A percentile compares a stretch with the other conserved stretches of the same genome.
Evolutionary conservation across 148 eudicot species (phyloP).

Genomic region (Silene uniflora): DNA sequence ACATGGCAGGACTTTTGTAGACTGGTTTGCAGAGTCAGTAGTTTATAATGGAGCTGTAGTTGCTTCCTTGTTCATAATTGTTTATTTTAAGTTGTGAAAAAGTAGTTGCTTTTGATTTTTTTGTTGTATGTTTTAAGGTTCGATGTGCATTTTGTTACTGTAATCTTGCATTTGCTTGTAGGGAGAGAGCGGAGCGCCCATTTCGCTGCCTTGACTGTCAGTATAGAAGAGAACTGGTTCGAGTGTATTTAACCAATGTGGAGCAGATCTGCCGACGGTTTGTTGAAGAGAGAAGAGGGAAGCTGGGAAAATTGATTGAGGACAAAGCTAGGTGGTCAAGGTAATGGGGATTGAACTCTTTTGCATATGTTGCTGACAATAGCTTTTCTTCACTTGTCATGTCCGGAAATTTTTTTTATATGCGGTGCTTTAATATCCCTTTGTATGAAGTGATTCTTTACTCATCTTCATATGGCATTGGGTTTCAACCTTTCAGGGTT

Average conservation of each 20-base stretch:
- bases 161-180: constrained; percentile 28
- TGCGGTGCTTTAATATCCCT: not conserved
- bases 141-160: not conserved
- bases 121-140: not conserved
- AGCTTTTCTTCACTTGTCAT: not conserved
- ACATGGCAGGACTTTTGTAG: constrained; percentile 3
- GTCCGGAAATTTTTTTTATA: not conserved
- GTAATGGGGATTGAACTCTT: constrained; percentile 32
- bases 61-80: not conserved
- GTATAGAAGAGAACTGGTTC: constrained; percentile 82
- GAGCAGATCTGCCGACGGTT: constrained; percentile 87
- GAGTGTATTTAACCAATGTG: constrained; percentile 81
- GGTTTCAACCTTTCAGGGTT: not conserved
- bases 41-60: not conserved
- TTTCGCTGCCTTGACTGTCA: constrained; percentile 87
- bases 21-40: not conserved
- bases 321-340: constrained; percentile 94
- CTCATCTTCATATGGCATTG: not conserved
- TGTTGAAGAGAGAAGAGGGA: constrained; percentile 80
- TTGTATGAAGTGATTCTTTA: not conserved
- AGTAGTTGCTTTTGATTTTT: not conserved
- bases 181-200: constrained; percentile 82
- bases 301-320: constrained; percentile 67
- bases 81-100: not conserved
- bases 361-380: constrained; percentile 1